Evolutionary conservation across 805 yeast species (phyloP).

Genomic region (Monosporozyma servazzii): DNA sequence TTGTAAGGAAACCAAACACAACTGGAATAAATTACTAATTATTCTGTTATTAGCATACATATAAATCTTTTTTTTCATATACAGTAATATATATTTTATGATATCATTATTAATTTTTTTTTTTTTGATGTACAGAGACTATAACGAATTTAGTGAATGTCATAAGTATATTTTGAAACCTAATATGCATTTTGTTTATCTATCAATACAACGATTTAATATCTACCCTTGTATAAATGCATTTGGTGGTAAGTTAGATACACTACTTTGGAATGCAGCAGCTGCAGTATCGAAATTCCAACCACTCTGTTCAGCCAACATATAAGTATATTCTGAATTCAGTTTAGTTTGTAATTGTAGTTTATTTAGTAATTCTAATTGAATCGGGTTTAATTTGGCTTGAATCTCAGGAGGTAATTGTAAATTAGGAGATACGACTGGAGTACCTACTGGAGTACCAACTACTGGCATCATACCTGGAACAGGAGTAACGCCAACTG

Average conservation of each 20-base stretch:
- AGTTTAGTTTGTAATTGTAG: slow-evolving; percentile 65
- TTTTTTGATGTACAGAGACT: not conserved
- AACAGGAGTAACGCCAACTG: not conserved
- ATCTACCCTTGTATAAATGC: slow-evolving; percentile 35
- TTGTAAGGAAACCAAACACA: not conserved
- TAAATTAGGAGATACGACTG: slow-evolving; percentile 22
- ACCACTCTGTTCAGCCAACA: slow-evolving; percentile 81
- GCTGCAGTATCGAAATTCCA: slow-evolving; percentile 72
- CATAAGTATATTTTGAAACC: not conserved
- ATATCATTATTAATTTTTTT: not conserved
- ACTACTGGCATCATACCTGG: slow-evolving; percentile 1
- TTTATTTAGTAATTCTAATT: slow-evolving; percentile 56
- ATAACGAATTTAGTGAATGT: not conserved
- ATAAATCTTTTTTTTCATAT: not conserved
- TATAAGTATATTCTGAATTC: slow-evolving; percentile 64
- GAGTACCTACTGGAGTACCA: not conserved
- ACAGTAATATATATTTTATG: not conserved
- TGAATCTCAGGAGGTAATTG: slow-evolving; percentile 49
- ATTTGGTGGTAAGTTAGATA: slow-evolving; percentile 47
- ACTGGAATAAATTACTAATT: not conserved
- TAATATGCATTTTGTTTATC: not conserved
- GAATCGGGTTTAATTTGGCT: slow-evolving; percentile 42
- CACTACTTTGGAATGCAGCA: slow-evolving; percentile 60
- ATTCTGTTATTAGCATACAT: not conserved
- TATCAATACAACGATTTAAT: not conserved